These are phyloP conservation scores for Cercospora berteroae DNA, from an alignment of 2,329 filamentous ascomycete species.

Conservation along the genomic window DNA sequence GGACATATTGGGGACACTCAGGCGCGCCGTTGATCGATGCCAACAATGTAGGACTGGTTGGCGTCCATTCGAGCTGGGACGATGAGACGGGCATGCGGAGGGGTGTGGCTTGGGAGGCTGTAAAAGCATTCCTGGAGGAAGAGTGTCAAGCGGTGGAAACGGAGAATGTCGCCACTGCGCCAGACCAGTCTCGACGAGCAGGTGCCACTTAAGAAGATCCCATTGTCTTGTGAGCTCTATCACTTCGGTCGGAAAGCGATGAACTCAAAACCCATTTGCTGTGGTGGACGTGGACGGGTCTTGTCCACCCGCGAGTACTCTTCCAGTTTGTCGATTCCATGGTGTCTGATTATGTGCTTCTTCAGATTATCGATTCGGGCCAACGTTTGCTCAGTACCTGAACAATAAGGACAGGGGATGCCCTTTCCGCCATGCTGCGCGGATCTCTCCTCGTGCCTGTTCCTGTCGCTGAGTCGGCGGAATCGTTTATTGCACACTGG, in stretches of 20 bases:
- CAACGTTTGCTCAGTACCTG: background rate
- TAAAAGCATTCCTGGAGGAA: conserved; percentile 42
- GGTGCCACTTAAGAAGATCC: background rate
- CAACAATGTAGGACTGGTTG: conserved; percentile 45
- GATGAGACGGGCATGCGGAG: conserved; percentile 53
- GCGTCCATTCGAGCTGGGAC: conserved; percentile 57
- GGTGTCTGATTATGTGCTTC: background rate
- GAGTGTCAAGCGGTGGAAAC: background rate
- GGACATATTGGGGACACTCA: conserved; percentile 59
- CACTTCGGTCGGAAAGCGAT: background rate
- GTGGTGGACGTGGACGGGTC: background rate
- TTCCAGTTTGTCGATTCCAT: background rate
- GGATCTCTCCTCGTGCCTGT: background rate
- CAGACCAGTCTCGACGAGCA: background rate
- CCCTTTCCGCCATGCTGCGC: background rate
- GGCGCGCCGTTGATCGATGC: conserved; percentile 50
- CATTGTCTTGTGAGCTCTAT: background rate
- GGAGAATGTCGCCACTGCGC: background rate
- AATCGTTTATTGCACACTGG: background rate
- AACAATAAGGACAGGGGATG: background rate
- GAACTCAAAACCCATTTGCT: background rate
- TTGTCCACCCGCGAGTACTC: background rate
- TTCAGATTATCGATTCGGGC: background rate
- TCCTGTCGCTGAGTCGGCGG: background rate
- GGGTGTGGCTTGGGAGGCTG: conserved; percentile 49